Conservation (phyloP, 768 basidiomycete genomes). For the Tylopilus felleus region DNA sequence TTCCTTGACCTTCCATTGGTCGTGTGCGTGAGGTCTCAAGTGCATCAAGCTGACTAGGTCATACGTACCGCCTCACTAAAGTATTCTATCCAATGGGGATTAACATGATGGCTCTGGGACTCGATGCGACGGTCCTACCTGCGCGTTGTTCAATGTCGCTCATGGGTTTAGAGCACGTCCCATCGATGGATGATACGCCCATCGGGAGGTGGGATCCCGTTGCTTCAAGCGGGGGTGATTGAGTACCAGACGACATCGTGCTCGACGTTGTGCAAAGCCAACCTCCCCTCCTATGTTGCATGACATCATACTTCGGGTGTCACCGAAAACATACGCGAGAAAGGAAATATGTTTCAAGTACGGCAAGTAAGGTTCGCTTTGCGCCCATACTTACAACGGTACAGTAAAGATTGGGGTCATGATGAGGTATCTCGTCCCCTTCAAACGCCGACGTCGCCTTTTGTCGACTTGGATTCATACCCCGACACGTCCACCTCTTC, state of each 20-base stretch:
- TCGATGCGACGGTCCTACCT: conserved; percentile 29
- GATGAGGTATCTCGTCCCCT: neutral
- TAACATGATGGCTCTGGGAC: neutral
- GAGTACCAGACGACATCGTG: conserved; percentile 38
- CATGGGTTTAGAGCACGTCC: conserved; percentile 33
- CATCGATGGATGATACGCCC: conserved; percentile 45
- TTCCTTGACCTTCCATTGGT: conserved; percentile 18
- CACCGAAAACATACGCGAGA: conserved; percentile 19
- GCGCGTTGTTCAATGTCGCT: conserved; percentile 44
- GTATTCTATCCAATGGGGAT: conserved; percentile 18
- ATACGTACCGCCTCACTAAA: conserved; percentile 29
- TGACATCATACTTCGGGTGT: conserved; percentile 29
- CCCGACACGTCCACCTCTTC: conserved; percentile 55
- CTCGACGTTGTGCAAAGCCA: neutral
- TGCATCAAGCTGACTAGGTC: neutral
- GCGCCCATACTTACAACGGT: too few relatives aligned
- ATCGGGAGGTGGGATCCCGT: conserved; percentile 45
- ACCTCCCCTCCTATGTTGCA: neutral
- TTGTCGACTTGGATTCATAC: conserved; percentile 5
- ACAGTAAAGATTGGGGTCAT: neutral
- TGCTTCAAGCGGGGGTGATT: conserved; percentile 54
- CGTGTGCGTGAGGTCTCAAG: neutral
- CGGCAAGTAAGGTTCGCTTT: neutral
- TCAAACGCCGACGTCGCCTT: neutral
- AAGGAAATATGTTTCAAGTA: conserved; percentile 3